phyloP scores from a whole-genome alignment of 2,329 filamentous ascomycete species.

The Sporothrix variecibatus region DNA sequence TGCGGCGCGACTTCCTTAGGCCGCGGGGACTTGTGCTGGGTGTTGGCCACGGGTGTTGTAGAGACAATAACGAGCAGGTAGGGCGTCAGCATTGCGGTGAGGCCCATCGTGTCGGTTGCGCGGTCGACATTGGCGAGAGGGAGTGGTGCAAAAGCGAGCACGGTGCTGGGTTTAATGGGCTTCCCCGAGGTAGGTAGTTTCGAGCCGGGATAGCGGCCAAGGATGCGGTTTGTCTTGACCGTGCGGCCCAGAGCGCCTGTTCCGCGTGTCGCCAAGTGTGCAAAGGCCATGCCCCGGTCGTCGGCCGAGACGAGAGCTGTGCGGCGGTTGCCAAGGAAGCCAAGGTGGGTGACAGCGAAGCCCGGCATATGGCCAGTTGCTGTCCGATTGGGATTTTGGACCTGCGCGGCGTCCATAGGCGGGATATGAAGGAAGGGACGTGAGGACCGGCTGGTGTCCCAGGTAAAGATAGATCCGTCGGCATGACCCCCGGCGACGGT shows the following conservation, averaged over 20 bases:
- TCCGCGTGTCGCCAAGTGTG: slow-evolving; percentile 89
- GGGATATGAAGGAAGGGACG: slow-evolving; percentile 87
- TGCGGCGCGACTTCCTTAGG: slow-evolving; percentile 91
- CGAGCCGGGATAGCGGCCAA: slow-evolving; percentile 84
- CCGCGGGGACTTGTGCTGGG: slow-evolving; percentile 88
- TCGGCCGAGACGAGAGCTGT: slow-evolving; percentile 95
- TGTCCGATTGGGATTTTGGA: slow-evolving; percentile 59
- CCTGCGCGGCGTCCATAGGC: slow-evolving; percentile 67
- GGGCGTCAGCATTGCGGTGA: slow-evolving; percentile 94
- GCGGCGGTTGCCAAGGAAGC: slow-evolving; percentile 88
- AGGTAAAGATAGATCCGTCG: slow-evolving; percentile 91
- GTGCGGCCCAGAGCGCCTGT: slow-evolving; percentile 81
- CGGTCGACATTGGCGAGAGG: slow-evolving; percentile 94
- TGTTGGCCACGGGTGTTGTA: slow-evolving; percentile 92
- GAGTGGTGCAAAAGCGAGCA: slow-evolving; percentile 85
- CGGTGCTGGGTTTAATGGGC: slow-evolving; percentile 85
- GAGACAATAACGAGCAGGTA: slow-evolving; percentile 96
- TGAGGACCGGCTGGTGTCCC: slow-evolving; percentile 83
- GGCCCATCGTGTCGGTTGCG: slow-evolving; percentile 79
- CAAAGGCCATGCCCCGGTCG: slow-evolving; percentile 95
- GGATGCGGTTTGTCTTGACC: slow-evolving; percentile 85
- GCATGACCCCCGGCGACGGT: slow-evolving; percentile 89
- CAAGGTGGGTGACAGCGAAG: slow-evolving; percentile 82
- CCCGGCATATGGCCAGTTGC: slow-evolving; percentile 80
- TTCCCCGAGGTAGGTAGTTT: slow-evolving; percentile 56